phyloP scores from a whole-genome alignment of 2,329 filamentous ascomycete genomes.

The Hortaea sp. region DNA sequence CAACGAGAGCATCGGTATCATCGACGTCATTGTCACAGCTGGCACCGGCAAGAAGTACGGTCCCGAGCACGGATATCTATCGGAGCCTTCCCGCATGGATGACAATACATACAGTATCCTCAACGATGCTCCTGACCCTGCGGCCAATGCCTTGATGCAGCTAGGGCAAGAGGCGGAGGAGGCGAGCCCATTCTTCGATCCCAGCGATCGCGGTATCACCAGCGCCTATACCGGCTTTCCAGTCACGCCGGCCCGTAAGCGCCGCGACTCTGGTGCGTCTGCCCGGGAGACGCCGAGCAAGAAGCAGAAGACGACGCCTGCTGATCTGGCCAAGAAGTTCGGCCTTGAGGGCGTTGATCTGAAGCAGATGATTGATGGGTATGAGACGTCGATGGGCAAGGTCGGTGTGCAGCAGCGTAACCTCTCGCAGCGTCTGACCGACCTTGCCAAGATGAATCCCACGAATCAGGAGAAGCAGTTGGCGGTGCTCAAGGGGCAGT shows the following conservation, averaged over 20 bases:
- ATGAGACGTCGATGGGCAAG: slow-evolving; percentile 6
- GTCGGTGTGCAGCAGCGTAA: slow-evolving; percentile 4
- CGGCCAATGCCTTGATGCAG: not conserved
- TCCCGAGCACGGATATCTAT: slow-evolving; percentile 11
- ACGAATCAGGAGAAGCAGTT: slow-evolving; percentile 5
- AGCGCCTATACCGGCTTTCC: not conserved
- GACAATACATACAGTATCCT: slow-evolving; percentile 6
- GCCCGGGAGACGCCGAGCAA: slow-evolving; percentile 2
- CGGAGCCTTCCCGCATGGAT: slow-evolving; percentile 9
- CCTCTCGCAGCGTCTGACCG: slow-evolving; percentile 7
- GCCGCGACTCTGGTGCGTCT: not conserved
- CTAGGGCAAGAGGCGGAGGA: not conserved
- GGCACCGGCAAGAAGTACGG: slow-evolving; percentile 20
- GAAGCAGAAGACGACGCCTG: not conserved
- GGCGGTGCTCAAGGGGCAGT: slow-evolving; percentile 1
- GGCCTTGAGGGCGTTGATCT: slow-evolving; percentile 2
- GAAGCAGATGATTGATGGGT: not conserved
- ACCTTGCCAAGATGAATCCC: slow-evolving; percentile 10
- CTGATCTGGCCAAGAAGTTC: slow-evolving; percentile 1
- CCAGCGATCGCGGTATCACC: not conserved
- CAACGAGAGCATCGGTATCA: slow-evolving; percentile 20
- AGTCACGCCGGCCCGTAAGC: not conserved
- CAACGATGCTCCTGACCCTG: not conserved
- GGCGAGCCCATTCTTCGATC: not conserved
- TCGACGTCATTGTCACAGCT: slow-evolving; percentile 19